phyloP scores from a whole-genome alignment of 495 filamentous ascomycete genomes.

The Penicillium antarcticum region DNA sequence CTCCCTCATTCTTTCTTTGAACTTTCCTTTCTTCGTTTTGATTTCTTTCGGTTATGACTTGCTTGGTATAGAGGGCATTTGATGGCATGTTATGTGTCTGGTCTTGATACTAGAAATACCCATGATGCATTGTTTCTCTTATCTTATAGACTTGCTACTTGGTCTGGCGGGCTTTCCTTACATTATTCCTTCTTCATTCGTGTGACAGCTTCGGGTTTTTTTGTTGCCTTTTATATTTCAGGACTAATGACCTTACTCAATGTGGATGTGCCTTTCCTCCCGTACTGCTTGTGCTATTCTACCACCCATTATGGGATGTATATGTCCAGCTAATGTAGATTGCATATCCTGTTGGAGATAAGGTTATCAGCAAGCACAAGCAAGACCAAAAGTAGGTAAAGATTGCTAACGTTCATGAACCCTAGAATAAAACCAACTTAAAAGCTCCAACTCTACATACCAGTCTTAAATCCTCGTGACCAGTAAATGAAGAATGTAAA shows the following conservation, averaged over 20 bases:
- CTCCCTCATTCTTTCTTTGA: background rate
- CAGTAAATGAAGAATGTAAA: slow-evolving; percentile 4
- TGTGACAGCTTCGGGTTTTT: background rate
- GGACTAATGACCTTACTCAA: background rate
- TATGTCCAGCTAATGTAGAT: too few species aligned
- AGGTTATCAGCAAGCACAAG: background rate
- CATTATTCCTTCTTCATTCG: background rate
- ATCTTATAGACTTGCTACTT: slow-evolving; percentile 14
- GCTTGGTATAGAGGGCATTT: background rate
- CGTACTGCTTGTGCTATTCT: too few species aligned
- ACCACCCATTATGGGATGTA: too few species aligned
- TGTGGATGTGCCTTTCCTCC: background rate
- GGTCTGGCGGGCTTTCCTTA: background rate
- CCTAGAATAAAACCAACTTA: background rate
- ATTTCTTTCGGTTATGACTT: background rate
- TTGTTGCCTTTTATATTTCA: background rate
- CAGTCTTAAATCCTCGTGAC: background rate
- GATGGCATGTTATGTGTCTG: slow-evolving; percentile 1
- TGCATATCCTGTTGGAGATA: too few species aligned
- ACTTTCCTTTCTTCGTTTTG: background rate
- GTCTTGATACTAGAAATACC: background rate
- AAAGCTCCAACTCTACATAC: background rate
- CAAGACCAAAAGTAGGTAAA: background rate
- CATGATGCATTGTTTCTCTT: background rate
- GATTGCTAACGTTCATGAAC: background rate